Conservation (phyloP, 441 rosid genomes). For the Mallotus japonicus region DNA sequence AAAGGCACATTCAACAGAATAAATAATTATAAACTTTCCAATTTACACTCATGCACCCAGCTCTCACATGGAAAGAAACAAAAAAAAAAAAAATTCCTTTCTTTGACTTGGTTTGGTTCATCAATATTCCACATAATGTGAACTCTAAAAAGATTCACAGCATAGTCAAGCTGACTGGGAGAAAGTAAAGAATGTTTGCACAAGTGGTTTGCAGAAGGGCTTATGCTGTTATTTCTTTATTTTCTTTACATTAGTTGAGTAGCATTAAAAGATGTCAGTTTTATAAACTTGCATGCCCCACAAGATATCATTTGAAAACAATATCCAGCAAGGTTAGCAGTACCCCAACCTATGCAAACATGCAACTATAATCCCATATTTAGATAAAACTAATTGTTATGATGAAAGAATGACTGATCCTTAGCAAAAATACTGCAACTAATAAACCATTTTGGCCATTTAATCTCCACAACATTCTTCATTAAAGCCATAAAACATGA, state of each 20-base stretch:
- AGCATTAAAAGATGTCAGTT: no score
- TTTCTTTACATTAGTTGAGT: no score
- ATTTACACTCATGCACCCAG: neutral
- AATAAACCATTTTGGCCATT: neutral
- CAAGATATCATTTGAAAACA: neutral
- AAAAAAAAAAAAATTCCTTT: neutral
- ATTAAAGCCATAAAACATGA: neutral
- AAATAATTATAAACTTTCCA: neutral
- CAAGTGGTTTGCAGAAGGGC: no score
- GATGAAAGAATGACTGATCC: no score
- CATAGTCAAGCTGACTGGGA: no score
- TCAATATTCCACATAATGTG: neutral
- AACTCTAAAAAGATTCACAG: no score
- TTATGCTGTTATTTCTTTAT: no score
- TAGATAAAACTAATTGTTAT: neutral
- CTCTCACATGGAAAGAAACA: neutral
- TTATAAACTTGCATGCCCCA: neutral
- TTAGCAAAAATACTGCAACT: neutral
- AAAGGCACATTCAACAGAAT: neutral
- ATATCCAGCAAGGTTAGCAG: neutral
- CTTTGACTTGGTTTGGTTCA: neutral
- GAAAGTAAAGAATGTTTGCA: no score
- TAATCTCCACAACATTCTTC: neutral
- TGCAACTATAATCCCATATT: neutral
- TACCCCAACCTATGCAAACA: neutral